Evolutionary conservation across 1,139 yeast genomes (phyloP), one percentile per base, ranked within the genome.

Genomic region (Tardiomyces depauwii): DNA sequence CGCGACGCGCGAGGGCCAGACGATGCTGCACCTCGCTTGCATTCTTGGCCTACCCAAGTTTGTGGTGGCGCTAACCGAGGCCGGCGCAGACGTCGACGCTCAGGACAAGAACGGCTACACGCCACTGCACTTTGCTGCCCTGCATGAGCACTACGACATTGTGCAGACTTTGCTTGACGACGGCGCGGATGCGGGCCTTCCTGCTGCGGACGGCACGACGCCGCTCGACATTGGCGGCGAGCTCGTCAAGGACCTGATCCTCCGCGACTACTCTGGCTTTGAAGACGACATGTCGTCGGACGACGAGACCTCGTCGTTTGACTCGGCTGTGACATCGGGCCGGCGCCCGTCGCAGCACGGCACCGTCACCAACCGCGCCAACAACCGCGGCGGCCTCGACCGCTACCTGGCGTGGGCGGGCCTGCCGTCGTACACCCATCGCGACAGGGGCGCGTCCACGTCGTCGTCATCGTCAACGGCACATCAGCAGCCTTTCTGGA

Each of bases 41-140:
- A 65, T 84, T 52, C 78, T 82, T 61, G 88, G 88, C 40, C 86
- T 85, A 58, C 63, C 68, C 42, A 72, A 73, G 41, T 72, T 89
- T 48, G 75, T 80, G 18, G 69, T 75, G 39, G 78, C 80, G 41
- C 71, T 91, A 56, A 69, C 87, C 7, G 78, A 78, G 32, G 82
- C 78, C 57, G 96, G 96, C 4, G 89, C 94, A 30, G 76, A 85
- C 56, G 72, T 83, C 43, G 94, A 87, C 61, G 66, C 73, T 36
- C 76, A 76, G 54, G 97, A 89, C 61, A 72, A 74, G 43, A 85
- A 82, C 61, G 96, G 95, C 1, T 75, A 79, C 53, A 82, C 95
- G 0, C 94, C 97, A 12, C 70, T 91, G 48, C 95, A 88, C 63
- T 79, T 83, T 59, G 95, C 96, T 0, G 77, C 89, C 19, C 65